These are phyloP conservation scores for Cephaloascus fragrans DNA, from an alignment of 805 yeast genomes.

Conservation along the genomic window DNA sequence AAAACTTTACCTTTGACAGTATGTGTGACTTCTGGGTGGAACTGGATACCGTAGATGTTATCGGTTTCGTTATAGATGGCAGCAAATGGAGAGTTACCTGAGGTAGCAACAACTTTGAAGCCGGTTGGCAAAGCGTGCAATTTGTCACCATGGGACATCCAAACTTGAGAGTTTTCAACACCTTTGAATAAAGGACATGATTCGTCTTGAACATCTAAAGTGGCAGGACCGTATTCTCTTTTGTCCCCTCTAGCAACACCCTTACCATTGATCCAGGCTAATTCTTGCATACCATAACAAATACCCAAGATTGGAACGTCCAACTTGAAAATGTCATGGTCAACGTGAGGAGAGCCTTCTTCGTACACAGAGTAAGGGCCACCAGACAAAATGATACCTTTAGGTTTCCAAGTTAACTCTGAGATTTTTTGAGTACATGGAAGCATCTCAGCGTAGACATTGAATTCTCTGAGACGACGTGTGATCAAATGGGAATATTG, in stretches of 20 bases:
- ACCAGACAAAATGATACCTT: conserved; percentile 92
- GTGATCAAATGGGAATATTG: conserved; percentile 96
- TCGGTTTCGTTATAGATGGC: conserved; percentile 74
- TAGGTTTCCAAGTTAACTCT: conserved; percentile 89
- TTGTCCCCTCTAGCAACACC: conserved; percentile 93
- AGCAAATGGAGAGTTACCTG: conserved; percentile 92
- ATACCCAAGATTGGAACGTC: conserved; percentile 93
- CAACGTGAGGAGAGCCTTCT: conserved; percentile 94
- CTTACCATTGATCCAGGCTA: conserved; percentile 95
- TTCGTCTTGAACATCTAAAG: conserved; percentile 63
- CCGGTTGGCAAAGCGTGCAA: conserved; percentile 83
- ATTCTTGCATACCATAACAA: conserved; percentile 98
- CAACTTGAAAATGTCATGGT: conserved; percentile 83
- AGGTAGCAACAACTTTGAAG: conserved; percentile 79
- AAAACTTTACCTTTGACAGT: conserved; percentile 83
- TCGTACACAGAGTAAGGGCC: conserved; percentile 98
- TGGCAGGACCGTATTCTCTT: conserved; percentile 97
- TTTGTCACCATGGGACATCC: conserved; percentile 99
- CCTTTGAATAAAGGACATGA: conserved; percentile 70
- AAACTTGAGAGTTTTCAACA: conserved; percentile 89
- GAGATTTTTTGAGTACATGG: conserved; percentile 97
- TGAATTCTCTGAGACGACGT: conserved; percentile 94
- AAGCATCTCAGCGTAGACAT: conserved; percentile 97
- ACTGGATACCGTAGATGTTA: conserved; percentile 88
- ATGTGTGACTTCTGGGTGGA: conserved; percentile 99